Evolutionary conservation across 441 rosid genomes (phyloP).

Genomic region (Syzygium malaccense): DNA sequence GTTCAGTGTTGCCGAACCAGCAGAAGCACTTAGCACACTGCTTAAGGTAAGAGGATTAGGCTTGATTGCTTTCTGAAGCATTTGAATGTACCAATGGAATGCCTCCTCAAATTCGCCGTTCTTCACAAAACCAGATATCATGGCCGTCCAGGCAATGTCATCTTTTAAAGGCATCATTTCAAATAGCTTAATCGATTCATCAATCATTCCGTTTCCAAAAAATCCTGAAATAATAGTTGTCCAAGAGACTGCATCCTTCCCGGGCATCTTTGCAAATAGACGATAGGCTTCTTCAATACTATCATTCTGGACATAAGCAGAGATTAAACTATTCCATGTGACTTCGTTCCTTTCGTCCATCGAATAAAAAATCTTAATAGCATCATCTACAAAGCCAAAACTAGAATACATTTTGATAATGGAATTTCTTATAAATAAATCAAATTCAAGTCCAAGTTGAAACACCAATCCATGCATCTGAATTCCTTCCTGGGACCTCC

Average conservation of each 20-base stretch:
- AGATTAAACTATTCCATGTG: slow-evolving; percentile 72
- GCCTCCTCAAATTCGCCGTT: slow-evolving; percentile 52
- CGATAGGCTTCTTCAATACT: slow-evolving; percentile 38
- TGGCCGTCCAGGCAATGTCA: slow-evolving; percentile 57
- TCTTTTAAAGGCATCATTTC: slow-evolving; percentile 63
- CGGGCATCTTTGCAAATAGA: slow-evolving; percentile 54
- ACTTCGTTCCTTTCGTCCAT: slow-evolving; percentile 42
- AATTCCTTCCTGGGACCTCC: slow-evolving; percentile 33
- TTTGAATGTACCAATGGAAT: slow-evolving; percentile 37
- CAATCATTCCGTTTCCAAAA: slow-evolving; percentile 29
- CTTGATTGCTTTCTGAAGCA: slow-evolving; percentile 34
- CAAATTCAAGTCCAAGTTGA: slow-evolving; percentile 38
- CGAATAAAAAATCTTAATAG: slow-evolving; percentile 27
- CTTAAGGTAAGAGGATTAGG: slow-evolving; percentile 60
- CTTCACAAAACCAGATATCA: slow-evolving; percentile 58
- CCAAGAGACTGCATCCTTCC: slow-evolving; percentile 64
- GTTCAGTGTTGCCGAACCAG: slow-evolving; percentile 45
- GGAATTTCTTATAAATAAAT: slow-evolving; percentile 52
- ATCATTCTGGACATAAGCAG: slow-evolving; percentile 39
- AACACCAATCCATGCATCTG: slow-evolving; percentile 53
- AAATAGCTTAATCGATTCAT: slow-evolving; percentile 48
- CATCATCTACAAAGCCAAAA: slow-evolving; percentile 33
- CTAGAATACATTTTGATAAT: slow-evolving; percentile 54
- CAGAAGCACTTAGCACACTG: slow-evolving; percentile 54
- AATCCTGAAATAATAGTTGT: slow-evolving; percentile 56